Conservation (phyloP, 176 grass and related monocot genomes). For the Paspalum notatum region DNA sequence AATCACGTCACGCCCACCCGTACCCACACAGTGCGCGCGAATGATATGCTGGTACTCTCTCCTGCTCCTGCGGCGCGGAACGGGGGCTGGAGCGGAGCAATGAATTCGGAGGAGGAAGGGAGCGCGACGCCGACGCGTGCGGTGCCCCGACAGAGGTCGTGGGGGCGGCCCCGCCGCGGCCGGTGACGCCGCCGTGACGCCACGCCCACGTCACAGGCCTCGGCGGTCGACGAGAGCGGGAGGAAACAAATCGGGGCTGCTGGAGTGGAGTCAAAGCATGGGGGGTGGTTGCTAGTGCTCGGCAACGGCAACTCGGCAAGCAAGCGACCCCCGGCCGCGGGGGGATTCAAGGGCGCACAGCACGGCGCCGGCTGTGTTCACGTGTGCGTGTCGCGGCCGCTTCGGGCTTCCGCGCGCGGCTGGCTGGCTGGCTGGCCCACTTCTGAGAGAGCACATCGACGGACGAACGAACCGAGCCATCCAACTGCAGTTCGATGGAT, state of each 20-base stretch:
- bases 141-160: conserved; percentile 39
- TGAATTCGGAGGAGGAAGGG: conserved; percentile 36
- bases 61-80: conserved; percentile 1
- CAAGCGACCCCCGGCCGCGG: background rate
- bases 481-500: background rate
- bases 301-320: background rate
- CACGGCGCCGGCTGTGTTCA: conserved; percentile 15
- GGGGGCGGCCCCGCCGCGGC: background rate
- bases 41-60: background rate
- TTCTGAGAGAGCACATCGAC: background rate
- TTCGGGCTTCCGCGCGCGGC: background rate
- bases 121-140: conserved; percentile 21
- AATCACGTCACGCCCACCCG: conserved; percentile 4
- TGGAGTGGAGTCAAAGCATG: background rate
- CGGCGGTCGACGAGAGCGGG: background rate
- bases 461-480: background rate
- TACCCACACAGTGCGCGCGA: background rate
- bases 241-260: background rate
- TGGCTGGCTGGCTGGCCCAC: background rate
- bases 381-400: conserved; percentile 36
- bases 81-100: conserved; percentile 24
- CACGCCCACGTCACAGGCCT: conserved; percentile 1
- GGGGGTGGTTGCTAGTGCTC: background rate
- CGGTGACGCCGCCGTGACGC: conserved; percentile 35
- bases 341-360: background rate